Evolutionary conservation across 768 basidiomycete genomes (phyloP), one percentile per base, ranked within the genome.

Genomic region (Lactarius psammicola): DNA sequence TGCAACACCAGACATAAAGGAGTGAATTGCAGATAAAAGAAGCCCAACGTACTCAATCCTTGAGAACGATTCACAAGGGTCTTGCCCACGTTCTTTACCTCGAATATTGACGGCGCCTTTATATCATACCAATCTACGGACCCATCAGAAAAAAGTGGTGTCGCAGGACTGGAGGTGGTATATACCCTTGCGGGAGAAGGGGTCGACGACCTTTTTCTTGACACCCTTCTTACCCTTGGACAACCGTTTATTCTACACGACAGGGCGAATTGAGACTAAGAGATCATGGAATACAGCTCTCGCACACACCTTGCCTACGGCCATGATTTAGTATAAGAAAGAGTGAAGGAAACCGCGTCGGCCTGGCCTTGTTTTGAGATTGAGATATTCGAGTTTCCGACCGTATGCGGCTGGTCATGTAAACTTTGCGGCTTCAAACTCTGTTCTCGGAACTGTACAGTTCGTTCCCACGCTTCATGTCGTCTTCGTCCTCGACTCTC

Each of bases 161-260:
- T 18, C 6, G 11, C 30, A 40, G 20, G 42, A 66, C 26, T 42
- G 7, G 28, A 54, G 31, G 9, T n/a, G 40, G 30, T 8, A 69
- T 81, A 67, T 73, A 95, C 96, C 96, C 82, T 99, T 99, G 84
- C 97, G 89, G 71, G 96, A 89, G 90, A 99, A 97, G 70, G 97
- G 95, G 86, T 99, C 97, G 69, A 99, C 94, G 78, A 97, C 95
- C 89, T 98, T 97, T 85, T 98, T 99, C 94, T 99, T 99, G 84
- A 98, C 89, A 78, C 94, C 94, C 84, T 95, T 95, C 87, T 95
- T 95, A 74, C 94, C 94, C 83, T 97, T 97, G 58, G 94, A 95
- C 72, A 95, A 86, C 77, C 94, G 89, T 82, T 99, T 99, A 84
- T 98, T 98, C 93, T 98, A 63, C 28, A 11, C 18, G 58, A 53